phyloP scores from a whole-genome alignment of 1,284 basidiomycete species.

The Abortiporus biennis region DNA sequence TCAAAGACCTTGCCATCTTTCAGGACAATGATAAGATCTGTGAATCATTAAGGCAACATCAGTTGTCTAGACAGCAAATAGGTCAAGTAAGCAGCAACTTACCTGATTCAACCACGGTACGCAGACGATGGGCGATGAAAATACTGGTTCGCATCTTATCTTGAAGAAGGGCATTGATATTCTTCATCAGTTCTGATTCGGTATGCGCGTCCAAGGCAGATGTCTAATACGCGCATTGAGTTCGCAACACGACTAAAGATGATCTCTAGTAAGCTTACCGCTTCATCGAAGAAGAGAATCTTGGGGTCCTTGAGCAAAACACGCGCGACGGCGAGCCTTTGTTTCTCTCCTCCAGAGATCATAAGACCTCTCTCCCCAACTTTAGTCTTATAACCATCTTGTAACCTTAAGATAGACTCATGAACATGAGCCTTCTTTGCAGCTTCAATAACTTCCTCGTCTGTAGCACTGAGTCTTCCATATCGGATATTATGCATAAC shows the following conservation, averaged over 20 bases:
- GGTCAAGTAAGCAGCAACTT: constrained; percentile 20
- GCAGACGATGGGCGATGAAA: constrained; percentile 90
- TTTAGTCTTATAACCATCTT: constrained; percentile 84
- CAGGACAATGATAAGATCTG: constrained; percentile 87
- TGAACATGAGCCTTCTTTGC: constrained; percentile 87
- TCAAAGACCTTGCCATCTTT: constrained; percentile 83
- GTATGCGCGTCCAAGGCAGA: constrained; percentile 94
- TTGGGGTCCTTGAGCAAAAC: constrained; percentile 91
- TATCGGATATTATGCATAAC: constrained; percentile 95
- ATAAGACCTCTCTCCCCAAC: constrained; percentile 96
- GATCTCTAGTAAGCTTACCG: constrained; percentile 47
- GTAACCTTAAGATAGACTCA: constrained; percentile 72
- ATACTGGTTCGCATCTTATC: constrained; percentile 85
- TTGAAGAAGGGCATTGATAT: constrained; percentile 79
- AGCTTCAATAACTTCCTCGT: constrained; percentile 84
- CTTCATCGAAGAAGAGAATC: constrained; percentile 97
- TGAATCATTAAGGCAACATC: constrained; percentile 1
- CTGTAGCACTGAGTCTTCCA: constrained; percentile 82
- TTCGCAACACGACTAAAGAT: background rate
- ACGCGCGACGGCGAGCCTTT: constrained; percentile 90
- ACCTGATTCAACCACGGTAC: constrained; percentile 89
- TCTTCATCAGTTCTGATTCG: constrained; percentile 92
- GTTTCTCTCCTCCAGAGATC: constrained; percentile 98
- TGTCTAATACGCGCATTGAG: constrained; percentile 45
- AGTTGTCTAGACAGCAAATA: constrained; percentile 15